A percentile compares a stretch with the other conserved stretches of the same genome.
These are phyloP conservation scores for Lasiosphaeria hispida DNA, from an alignment of 495 filamentous ascomycete species.

Conservation along the genomic window DNA sequence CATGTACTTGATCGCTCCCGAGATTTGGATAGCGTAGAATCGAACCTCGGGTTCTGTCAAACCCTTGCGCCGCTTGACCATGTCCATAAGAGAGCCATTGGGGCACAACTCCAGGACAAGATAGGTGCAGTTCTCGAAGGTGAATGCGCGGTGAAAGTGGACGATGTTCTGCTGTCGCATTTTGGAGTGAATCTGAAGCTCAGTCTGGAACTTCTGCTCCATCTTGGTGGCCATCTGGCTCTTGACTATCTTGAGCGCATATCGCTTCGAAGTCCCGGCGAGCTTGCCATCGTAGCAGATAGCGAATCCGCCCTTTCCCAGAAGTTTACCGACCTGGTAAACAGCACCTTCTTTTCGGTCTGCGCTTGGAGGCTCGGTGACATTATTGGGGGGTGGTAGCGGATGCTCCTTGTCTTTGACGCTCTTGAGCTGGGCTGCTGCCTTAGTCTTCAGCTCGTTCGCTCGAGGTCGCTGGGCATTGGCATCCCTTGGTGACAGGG, in stretches of 20 bases:
- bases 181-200: slow-evolving; percentile 96
- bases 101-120: slow-evolving; percentile 91
- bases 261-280: slow-evolving; percentile 60
- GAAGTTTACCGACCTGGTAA: slow-evolving; percentile 77
- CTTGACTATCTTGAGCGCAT: slow-evolving; percentile 87
- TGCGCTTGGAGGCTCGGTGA: slow-evolving; percentile 64
- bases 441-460: slow-evolving; percentile 55
- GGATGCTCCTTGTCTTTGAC: slow-evolving; percentile 68
- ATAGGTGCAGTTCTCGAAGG: slow-evolving; percentile 83
- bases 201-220: slow-evolving; percentile 96
- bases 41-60: slow-evolving; percentile 88
- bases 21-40: slow-evolving; percentile 88
- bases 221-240: slow-evolving; percentile 79
- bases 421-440: slow-evolving; percentile 51
- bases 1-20: slow-evolving; percentile 95
- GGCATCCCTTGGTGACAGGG: slow-evolving; percentile 67
- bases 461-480: slow-evolving; percentile 54
- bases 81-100: slow-evolving; percentile 98
- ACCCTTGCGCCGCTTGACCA: slow-evolving; percentile 84
- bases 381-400: slow-evolving; percentile 71
- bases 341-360: slow-evolving; percentile 65
- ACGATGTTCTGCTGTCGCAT: slow-evolving; percentile 94
- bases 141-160: slow-evolving; percentile 90
- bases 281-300: slow-evolving; percentile 80
- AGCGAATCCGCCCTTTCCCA: slow-evolving; percentile 95